phyloP scores from a whole-genome alignment of 768 basidiomycete genomes.

The Coprinopsis sp. region DNA sequence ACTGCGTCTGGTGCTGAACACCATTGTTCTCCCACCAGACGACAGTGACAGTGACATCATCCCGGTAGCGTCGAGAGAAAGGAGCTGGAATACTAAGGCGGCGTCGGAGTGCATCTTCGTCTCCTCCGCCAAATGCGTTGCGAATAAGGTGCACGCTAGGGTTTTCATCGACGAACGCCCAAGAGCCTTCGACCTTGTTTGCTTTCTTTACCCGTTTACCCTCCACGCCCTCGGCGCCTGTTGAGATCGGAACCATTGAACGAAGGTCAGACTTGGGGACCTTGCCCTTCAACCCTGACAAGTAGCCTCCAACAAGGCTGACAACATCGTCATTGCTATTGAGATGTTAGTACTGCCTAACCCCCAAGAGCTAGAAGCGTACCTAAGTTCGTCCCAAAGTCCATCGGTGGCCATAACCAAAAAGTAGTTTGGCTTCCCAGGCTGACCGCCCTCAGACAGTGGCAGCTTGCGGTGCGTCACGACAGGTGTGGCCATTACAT shows the following conservation, averaged over 20 bases:
- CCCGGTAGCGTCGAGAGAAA: constrained; percentile 68
- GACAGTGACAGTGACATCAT: constrained; percentile 83
- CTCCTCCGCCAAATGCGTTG: constrained; percentile 88
- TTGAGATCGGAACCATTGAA: constrained; percentile 48
- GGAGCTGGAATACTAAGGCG: constrained; percentile 82
- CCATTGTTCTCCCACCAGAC: constrained; percentile 83
- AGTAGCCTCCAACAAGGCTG: constrained; percentile 76
- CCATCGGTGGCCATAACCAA: constrained; percentile 88
- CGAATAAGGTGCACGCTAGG: constrained; percentile 79
- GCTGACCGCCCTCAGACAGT: constrained; percentile 28
- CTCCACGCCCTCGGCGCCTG: constrained; percentile 54
- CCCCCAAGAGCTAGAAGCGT: constrained; percentile 4
- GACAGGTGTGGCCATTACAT: constrained; percentile 81
- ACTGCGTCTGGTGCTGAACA: constrained; percentile 36
- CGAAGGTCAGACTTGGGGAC: constrained; percentile 57
- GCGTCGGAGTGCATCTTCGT: constrained; percentile 51
- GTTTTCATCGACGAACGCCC: constrained; percentile 80
- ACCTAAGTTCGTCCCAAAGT: constrained; percentile 68
- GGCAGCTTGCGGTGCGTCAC: constrained; percentile 74
- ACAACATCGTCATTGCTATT: constrained; percentile 80
- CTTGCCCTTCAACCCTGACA: constrained; percentile 64
- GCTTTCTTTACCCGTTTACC: constrained; percentile 50
- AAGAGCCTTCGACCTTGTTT: constrained; percentile 42
- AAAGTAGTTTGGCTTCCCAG: constrained; percentile 54
- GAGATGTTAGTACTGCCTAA: not conserved